Evolutionary conservation across 2,329 filamentous ascomycete species (phyloP), one percentile per base, ranked within the genome.

Genomic region (Ceratocystis harringtonii): DNA sequence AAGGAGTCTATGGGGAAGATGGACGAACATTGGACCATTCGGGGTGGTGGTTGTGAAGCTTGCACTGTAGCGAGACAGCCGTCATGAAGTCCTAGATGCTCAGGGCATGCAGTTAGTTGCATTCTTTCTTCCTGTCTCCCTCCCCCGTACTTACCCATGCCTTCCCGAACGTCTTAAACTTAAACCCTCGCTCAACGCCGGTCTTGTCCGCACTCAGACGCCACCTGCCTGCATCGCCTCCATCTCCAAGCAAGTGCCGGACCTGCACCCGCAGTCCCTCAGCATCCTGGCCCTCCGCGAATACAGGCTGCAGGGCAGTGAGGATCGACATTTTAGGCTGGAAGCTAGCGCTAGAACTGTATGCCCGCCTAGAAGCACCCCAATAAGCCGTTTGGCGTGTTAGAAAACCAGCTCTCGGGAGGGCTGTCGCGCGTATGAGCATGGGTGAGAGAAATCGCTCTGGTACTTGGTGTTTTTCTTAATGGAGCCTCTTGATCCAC

Each of bases 1-100:
- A 36, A 58, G 8, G 2, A 32, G 2, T 3, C 36, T 41, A 4
- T 15, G 36, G 10, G 36, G 36, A 15, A 41, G 36, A 41, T 41
- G 10, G 30, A 72, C 78, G 69, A 74, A 86, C 86, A 71, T 90
- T 90, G 1, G 84, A 86, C 87, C 87, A 90, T 73, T 90, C 87
- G 0, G 87, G 87, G 71, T 90, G 87, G 72, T 90, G 87, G 70
- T 84, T 87, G 71, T 81, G 80, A 45, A 81, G 73, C 71, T 87
- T 86, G 75, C 85, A 88, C 70, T 89, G 81, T 41, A 84, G 75
- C 10, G 86, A 84, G 15, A 90, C 80, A 1, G 79, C 79, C n/a
- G 85, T 87, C 86, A 90, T 89, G 74, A 90, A 90, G 69, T 86
- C 84, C 66, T 67, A 44, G 1, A 58, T 25, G 17, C 36, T 3